phyloP scores from a whole-genome alignment of 1,139 yeast genomes.

The Geotrichum citri-aurantii region DNA sequence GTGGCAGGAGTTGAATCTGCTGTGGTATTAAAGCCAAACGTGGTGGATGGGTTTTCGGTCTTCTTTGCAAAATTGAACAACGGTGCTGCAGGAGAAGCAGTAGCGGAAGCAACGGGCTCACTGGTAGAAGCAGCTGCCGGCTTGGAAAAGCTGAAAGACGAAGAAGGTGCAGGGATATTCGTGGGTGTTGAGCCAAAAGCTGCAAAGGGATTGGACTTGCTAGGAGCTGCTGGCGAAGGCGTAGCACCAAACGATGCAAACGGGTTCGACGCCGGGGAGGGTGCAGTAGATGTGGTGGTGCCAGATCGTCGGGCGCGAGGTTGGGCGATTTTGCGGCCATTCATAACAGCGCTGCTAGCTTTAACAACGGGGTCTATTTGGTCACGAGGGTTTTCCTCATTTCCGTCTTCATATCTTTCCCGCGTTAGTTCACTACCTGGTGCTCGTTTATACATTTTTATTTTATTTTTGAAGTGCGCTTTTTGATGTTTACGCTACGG shows the following conservation, averaged over 20 bases:
- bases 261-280: not conserved
- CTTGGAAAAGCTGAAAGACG: conserved; percentile 1
- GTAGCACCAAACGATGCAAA: conserved; percentile 2
- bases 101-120: not conserved
- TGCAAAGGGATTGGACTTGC: conserved; percentile 2
- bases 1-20: not conserved
- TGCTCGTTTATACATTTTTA: conserved; percentile 3
- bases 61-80: not conserved
- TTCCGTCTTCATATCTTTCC: not conserved
- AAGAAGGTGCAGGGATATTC: not conserved
- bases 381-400: not conserved
- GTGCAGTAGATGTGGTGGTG: not conserved
- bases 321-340: conserved; percentile 3
- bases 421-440: not conserved
- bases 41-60: not conserved
- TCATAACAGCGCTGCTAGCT: conserved; percentile 4
- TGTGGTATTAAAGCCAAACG: too few relatives aligned
- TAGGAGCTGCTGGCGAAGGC: not conserved
- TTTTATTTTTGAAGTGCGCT: not conserved
- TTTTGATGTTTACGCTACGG: not conserved
- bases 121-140: not conserved
- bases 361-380: conserved; percentile 2
- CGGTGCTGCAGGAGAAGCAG: not conserved
- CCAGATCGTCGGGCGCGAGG: conserved; percentile 5
- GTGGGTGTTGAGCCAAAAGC: not conserved